Percentiles rank a stretch among this genome's conserved stretches.
phyloP scores from a whole-genome alignment of 2,329 filamentous ascomycete genomes.

The Fusarium udum region DNA sequence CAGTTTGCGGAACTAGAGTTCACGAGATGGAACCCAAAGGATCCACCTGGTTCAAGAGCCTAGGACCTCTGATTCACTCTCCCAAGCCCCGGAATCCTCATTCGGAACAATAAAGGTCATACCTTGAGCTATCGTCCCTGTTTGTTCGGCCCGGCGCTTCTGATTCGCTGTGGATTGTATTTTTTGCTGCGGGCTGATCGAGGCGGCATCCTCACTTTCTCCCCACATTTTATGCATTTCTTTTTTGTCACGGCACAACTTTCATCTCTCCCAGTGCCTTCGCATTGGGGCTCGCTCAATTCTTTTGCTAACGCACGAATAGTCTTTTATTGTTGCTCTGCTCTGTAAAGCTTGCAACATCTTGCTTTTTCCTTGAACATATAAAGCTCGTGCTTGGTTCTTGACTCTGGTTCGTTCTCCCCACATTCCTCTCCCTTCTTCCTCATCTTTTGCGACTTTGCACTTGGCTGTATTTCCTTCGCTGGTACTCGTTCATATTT shows the following conservation, averaged over 20 bases:
- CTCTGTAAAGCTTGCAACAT: conserved; percentile 36
- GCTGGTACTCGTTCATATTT: background rate
- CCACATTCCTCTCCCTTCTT: background rate
- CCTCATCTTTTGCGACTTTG: background rate
- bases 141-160: background rate
- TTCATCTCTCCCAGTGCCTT: background rate
- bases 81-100: background rate
- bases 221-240: background rate
- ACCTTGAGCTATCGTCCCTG: background rate
- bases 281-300: background rate
- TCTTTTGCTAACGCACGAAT: conserved; percentile 12
- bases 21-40: background rate
- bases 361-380: conserved; percentile 33
- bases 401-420: conserved; percentile 22
- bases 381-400: conserved; percentile 30
- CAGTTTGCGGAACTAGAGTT: background rate
- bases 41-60: background rate
- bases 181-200: background rate
- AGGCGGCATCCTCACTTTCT: background rate
- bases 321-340: conserved; percentile 35
- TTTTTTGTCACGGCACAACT: background rate
- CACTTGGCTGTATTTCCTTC: too few species aligned
- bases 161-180: conserved; percentile 1
- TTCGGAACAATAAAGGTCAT: background rate
- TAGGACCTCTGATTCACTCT: conserved; percentile 17